Evolutionary conservation across 2,329 filamentous ascomycete genomes (phyloP).

Genomic region (Cercospora canescens): DNA sequence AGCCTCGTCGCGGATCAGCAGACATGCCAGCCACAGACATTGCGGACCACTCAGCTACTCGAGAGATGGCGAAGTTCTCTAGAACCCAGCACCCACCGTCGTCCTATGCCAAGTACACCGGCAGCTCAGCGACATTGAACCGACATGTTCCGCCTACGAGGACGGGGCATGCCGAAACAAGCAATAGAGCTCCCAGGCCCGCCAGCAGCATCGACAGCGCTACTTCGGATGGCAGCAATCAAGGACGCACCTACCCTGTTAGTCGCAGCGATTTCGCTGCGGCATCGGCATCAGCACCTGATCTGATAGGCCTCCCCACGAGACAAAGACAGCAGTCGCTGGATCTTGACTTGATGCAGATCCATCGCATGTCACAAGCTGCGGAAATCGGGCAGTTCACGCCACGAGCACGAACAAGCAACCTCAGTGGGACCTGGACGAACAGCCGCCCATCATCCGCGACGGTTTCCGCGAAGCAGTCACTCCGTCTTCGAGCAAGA

Average conservation of each 20-base stretch:
- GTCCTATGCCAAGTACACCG: slow-evolving; percentile 40
- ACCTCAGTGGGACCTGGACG: slow-evolving; percentile 21
- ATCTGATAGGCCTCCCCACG: slow-evolving; percentile 9
- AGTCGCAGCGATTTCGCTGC: slow-evolving; percentile 26
- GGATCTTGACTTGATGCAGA: slow-evolving; percentile 44
- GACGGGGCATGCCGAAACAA: slow-evolving; percentile 32
- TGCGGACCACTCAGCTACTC: background rate
- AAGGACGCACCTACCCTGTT: slow-evolving; percentile 25
- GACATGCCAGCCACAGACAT: background rate
- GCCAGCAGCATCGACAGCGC: slow-evolving; percentile 16
- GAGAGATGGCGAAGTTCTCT: slow-evolving; percentile 19
- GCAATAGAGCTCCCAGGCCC: slow-evolving; percentile 30
- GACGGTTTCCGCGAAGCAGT: background rate
- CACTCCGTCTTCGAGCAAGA: background rate
- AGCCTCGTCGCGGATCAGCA: background rate
- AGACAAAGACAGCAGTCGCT: slow-evolving; percentile 24
- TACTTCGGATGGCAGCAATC: slow-evolving; percentile 18
- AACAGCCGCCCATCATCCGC: background rate
- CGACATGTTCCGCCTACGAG: slow-evolving; percentile 37
- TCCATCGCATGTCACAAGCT: slow-evolving; percentile 50
- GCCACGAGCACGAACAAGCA: slow-evolving; percentile 25
- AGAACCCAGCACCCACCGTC: slow-evolving; percentile 35
- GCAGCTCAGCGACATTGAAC: slow-evolving; percentile 35
- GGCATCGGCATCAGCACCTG: slow-evolving; percentile 30
- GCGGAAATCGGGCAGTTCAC: slow-evolving; percentile 52